phyloP scores from a whole-genome alignment of 257 asterid species.

The Capsicum pubescens region DNA sequence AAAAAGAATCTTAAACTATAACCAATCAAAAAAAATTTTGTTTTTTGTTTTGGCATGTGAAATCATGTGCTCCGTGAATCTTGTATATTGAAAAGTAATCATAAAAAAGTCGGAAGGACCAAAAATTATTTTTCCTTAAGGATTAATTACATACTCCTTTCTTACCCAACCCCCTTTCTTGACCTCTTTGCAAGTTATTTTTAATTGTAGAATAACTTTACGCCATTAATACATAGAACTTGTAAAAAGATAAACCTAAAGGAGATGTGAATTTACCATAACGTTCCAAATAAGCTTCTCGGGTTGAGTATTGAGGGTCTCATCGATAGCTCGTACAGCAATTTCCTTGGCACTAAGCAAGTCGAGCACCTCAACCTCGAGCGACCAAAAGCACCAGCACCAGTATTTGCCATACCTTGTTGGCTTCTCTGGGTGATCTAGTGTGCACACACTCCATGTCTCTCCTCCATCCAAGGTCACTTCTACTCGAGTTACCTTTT shows the following conservation, averaged over 20 bases:
- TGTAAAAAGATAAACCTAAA: neutral
- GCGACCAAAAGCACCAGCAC: constrained; percentile 98
- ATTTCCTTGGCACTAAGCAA: constrained; percentile 82
- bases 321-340: constrained; percentile 93
- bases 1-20: neutral
- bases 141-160: neutral
- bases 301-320: constrained; percentile 89
- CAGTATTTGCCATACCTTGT: constrained; percentile 84
- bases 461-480: constrained; percentile 93
- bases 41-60: constrained; percentile 28
- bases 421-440: constrained; percentile 77
- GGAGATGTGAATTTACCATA: constrained; percentile 53
- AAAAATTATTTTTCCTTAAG: neutral
- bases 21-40: neutral
- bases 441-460: constrained; percentile 63
- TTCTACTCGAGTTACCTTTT: constrained; percentile 89
- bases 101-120: neutral
- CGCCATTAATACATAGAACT: neutral
- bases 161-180: neutral
- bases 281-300: constrained; percentile 92
- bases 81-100: neutral
- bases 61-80: constrained; percentile 28
- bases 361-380: constrained; percentile 85
- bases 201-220: neutral
- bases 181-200: neutral